phyloP scores from a whole-genome alignment of 1,284 basidiomycete species.

The Boletus austroedulis region DNA sequence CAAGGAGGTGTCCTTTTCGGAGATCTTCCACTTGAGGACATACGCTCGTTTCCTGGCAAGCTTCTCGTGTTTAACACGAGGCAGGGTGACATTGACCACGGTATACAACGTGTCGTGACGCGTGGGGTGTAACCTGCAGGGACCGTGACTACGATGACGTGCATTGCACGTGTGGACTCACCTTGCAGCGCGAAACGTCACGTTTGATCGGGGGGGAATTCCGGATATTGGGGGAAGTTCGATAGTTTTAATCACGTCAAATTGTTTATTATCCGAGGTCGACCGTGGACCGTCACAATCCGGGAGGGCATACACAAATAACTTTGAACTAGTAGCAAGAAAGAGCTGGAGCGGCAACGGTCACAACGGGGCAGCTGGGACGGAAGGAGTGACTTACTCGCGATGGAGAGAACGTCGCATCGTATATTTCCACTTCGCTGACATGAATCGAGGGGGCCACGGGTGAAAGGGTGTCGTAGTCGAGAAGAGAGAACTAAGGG shows the following conservation, averaged over 20 bases:
- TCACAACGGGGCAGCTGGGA: constrained; percentile 2
- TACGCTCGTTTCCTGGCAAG: constrained; percentile 55
- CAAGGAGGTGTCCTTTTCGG: constrained; percentile 41
- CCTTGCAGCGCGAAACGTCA: constrained; percentile 72
- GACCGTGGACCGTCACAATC: constrained; percentile 21
- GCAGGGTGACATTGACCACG: constrained; percentile 68
- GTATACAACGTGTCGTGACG: constrained; percentile 62
- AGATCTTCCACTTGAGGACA: constrained; percentile 62
- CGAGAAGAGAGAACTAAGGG: constrained; percentile 62
- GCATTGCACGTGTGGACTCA: constrained; percentile 32
- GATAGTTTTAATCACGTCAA: constrained; percentile 51
- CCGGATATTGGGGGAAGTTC: constrained; percentile 53
- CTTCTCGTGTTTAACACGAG: constrained; percentile 53
- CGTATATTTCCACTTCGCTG: constrained; percentile 70
- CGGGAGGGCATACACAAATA: constrained; percentile 57
- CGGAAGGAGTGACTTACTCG: constrained; percentile 39
- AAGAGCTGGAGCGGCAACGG: constrained; percentile 47
- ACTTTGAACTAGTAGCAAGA: constrained; percentile 58
- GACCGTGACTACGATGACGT: constrained; percentile 18
- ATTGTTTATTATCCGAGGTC: constrained; percentile 21
- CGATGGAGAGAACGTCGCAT: constrained; percentile 58
- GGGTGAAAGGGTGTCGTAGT: constrained; percentile 61
- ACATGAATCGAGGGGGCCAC: constrained; percentile 46
- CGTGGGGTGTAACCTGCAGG: constrained; percentile 57
- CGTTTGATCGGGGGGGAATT: constrained; percentile 44